Evolutionary conservation across 768 basidiomycete genomes (phyloP).

Genomic region (Inosperma sp.): DNA sequence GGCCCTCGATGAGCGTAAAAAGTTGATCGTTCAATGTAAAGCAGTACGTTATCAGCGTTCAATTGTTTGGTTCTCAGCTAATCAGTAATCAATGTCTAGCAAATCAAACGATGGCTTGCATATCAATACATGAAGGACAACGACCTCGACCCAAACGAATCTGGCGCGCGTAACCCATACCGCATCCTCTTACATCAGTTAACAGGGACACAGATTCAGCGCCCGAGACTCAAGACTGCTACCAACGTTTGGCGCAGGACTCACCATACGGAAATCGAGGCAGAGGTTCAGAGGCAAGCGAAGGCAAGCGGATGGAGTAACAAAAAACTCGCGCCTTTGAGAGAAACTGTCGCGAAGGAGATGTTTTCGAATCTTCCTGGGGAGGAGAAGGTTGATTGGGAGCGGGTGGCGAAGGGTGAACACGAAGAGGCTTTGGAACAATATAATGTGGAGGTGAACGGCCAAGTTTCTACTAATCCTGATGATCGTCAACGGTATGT

Average conservation of each 20-base stretch:
- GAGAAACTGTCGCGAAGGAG: slow-evolving; percentile 2
- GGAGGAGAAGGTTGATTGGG: background rate
- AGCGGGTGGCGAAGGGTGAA: background rate
- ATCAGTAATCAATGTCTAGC: slow-evolving; percentile 3
- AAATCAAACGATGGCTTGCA: slow-evolving; percentile 15
- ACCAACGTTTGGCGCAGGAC: slow-evolving; percentile 9
- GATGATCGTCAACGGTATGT: slow-evolving; percentile 12
- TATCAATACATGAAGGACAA: slow-evolving; percentile 15
- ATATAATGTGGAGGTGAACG: background rate
- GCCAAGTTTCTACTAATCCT: background rate
- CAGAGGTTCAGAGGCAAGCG: background rate
- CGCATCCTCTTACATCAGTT: background rate
- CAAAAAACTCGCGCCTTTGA: slow-evolving; percentile 9
- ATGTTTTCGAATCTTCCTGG: background rate
- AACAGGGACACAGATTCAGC: background rate
- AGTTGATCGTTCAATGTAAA: background rate
- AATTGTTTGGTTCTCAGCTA: background rate
- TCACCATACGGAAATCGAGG: background rate
- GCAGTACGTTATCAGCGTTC: background rate
- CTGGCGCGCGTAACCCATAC: background rate
- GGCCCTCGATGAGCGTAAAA: background rate
- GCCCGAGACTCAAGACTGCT: background rate
- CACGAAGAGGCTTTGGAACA: background rate
- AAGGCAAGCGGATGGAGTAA: background rate
- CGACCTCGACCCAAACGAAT: slow-evolving; percentile 4